Conservation (phyloP, 2,329 filamentous ascomycete species). For the Trichoderma polysporum region DNA sequence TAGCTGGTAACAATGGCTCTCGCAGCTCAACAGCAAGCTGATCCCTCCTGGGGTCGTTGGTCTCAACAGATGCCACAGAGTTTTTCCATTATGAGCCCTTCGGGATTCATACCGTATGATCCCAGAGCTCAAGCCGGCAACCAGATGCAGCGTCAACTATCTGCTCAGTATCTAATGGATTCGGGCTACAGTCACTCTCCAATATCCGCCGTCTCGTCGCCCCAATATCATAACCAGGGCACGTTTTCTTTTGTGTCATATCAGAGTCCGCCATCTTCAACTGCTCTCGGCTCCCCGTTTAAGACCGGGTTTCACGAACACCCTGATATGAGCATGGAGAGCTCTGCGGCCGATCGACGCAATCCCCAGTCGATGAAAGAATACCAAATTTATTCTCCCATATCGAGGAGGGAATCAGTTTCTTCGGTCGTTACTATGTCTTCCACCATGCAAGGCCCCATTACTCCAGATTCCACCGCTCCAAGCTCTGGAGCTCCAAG, state of each 20-base stretch:
- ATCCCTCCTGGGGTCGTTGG: slow-evolving; percentile 57
- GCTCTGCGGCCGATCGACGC: slow-evolving; percentile 28
- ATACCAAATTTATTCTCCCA: slow-evolving; percentile 36
- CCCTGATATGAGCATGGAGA: slow-evolving; percentile 25
- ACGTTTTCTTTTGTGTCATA: slow-evolving; percentile 48
- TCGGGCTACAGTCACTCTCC: slow-evolving; percentile 45
- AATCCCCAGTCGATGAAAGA: slow-evolving; percentile 33
- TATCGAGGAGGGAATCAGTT: slow-evolving; percentile 35
- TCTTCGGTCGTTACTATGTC: slow-evolving; percentile 16
- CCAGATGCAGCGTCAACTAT: slow-evolving; percentile 45
- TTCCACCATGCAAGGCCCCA: slow-evolving; percentile 16
- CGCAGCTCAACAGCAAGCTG: slow-evolving; percentile 44
- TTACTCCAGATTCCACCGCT: slow-evolving; percentile 24
- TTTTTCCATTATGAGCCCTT: slow-evolving; percentile 50
- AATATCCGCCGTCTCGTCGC: slow-evolving; percentile 42
- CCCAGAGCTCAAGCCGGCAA: slow-evolving; percentile 40
- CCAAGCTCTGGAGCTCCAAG: slow-evolving; percentile 2
- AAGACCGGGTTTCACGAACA: slow-evolving; percentile 37
- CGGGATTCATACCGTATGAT: slow-evolving; percentile 51
- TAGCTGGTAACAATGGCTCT: slow-evolving; percentile 44
- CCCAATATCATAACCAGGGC: slow-evolving; percentile 44
- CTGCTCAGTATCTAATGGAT: slow-evolving; percentile 48
- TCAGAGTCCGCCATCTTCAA: slow-evolving; percentile 37
- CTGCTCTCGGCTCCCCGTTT: slow-evolving; percentile 36
- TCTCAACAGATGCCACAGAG: slow-evolving; percentile 48